Evolutionary conservation across 1,139 yeast species (phyloP).

Genomic region (Taiozyma onychis): DNA sequence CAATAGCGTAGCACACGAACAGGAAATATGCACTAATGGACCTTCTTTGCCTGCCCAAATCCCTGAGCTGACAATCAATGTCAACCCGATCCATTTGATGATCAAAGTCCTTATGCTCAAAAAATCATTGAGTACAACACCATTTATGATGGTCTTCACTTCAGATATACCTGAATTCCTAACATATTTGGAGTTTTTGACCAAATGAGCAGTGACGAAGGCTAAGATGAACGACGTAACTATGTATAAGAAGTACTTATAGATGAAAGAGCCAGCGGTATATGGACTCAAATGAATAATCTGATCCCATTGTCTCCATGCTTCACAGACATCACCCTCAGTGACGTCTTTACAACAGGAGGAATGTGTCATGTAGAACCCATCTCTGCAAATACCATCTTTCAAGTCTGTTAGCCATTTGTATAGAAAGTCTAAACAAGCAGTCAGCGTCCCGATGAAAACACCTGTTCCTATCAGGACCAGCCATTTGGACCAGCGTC

Average conservation of each 20-base stretch:
- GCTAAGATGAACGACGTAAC: slow-evolving; percentile 30
- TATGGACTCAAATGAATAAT: slow-evolving; percentile 22
- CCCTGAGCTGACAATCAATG: slow-evolving; percentile 77
- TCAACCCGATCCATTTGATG: slow-evolving; percentile 74
- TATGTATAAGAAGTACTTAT: slow-evolving; percentile 32
- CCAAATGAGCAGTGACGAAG: slow-evolving; percentile 34
- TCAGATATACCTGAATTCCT: slow-evolving; percentile 98
- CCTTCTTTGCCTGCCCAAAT: slow-evolving; percentile 93
- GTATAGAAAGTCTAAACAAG: slow-evolving; percentile 53
- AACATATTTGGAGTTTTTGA: slow-evolving; percentile 72
- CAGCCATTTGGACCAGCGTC: slow-evolving; percentile 43
- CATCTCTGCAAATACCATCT: slow-evolving; percentile 39
- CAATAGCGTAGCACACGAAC: slow-evolving; percentile 51
- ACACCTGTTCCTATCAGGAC: slow-evolving; percentile 53
- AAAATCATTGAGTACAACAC: slow-evolving; percentile 76
- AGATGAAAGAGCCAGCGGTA: slow-evolving; percentile 23
- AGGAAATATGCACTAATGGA: slow-evolving; percentile 83
- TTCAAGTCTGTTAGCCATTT: slow-evolving; percentile 62
- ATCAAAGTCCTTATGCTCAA: slow-evolving; percentile 69
- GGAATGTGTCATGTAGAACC: slow-evolving; percentile 31
- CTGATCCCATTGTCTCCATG: slow-evolving; percentile 40
- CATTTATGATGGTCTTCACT: slow-evolving; percentile 88
- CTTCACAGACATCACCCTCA: slow-evolving; percentile 27
- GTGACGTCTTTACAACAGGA: slow-evolving; percentile 34
- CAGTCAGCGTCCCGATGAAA: slow-evolving; percentile 52